Conservation (phyloP, 192 early-diverging fungal species). For the Diversispora epigaea region DNA sequence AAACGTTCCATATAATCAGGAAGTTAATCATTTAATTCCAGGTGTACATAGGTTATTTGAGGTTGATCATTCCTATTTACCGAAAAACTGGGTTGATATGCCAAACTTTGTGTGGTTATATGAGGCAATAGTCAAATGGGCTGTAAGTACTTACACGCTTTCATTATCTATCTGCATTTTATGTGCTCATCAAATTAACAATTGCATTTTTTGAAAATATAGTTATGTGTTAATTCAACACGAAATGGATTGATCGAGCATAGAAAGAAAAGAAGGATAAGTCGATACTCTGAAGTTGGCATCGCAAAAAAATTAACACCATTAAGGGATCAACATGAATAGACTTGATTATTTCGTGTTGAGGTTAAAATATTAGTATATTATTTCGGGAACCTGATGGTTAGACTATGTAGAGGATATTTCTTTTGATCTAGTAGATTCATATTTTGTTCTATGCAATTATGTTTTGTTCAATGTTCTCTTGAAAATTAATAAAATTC, state of each 20-base stretch:
- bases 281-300: slow-evolving; percentile 28
- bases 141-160: slow-evolving; percentile 18
- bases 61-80: slow-evolving; percentile 26
- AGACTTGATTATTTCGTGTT: slow-evolving; percentile 31
- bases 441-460: slow-evolving; percentile 19
- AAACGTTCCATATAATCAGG: slow-evolving; percentile 15
- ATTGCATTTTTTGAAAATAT: slow-evolving; percentile 32
- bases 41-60: slow-evolving; percentile 28
- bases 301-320: slow-evolving; percentile 31
- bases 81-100: slow-evolving; percentile 27
- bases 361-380: slow-evolving; percentile 31
- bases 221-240: slow-evolving; percentile 33
- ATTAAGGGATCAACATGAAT: slow-evolving; percentile 32
- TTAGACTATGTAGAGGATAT: slow-evolving; percentile 16
- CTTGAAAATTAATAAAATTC: slow-evolving; percentile 29
- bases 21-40: slow-evolving; percentile 28
- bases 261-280: slow-evolving; percentile 32
- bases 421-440: slow-evolving; percentile 25
- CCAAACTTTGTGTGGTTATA: slow-evolving; percentile 31
- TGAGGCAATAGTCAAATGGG: slow-evolving; percentile 31
- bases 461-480: slow-evolving; percentile 27
- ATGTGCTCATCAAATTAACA: slow-evolving; percentile 28
- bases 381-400: slow-evolving; percentile 30
- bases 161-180: slow-evolving; percentile 16
- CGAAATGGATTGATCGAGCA: slow-evolving; percentile 29